phyloP scores from a whole-genome alignment of 768 basidiomycete species.

The Auricularia heimuer region DNA sequence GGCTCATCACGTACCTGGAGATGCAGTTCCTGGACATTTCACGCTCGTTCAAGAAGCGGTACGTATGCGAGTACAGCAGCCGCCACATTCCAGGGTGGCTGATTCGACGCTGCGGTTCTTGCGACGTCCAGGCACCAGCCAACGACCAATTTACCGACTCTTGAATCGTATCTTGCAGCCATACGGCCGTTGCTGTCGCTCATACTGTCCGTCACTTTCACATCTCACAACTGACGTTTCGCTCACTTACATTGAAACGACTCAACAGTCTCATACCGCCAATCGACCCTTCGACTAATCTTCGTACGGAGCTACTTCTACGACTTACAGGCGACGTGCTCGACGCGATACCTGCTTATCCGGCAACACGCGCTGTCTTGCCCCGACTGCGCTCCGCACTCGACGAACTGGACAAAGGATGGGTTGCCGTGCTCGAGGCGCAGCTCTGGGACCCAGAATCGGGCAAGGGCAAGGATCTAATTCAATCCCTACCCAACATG shows the following conservation, averaged over 20 bases:
- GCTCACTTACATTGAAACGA: too few relatives aligned
- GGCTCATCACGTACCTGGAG: constrained; percentile 55
- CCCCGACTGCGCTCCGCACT: constrained; percentile 53
- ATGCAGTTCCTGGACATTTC: constrained; percentile 53
- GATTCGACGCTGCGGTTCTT: background rate
- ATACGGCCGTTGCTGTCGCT: constrained; percentile 47
- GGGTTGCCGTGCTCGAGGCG: constrained; percentile 53
- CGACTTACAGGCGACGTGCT: constrained; percentile 62
- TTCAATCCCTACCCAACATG: constrained; percentile 32
- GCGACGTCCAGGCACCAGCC: constrained; percentile 24
- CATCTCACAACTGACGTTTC: background rate
- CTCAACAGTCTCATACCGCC: constrained; percentile 50
- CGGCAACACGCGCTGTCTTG: constrained; percentile 33
- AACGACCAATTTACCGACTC: constrained; percentile 44
- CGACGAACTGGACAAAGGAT: constrained; percentile 65
- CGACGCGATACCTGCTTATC: constrained; percentile 51
- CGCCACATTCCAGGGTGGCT: background rate
- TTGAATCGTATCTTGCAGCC: constrained; percentile 49
- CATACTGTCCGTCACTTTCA: constrained; percentile 27
- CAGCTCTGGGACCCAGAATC: constrained; percentile 56
- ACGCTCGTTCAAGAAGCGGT: constrained; percentile 72
- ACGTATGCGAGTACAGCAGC: constrained; percentile 15
- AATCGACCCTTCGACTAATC: constrained; percentile 53
- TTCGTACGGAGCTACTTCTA: constrained; percentile 60
- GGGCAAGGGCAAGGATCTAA: constrained; percentile 27